Base-by-base conservation (phyloP, 1,139 yeast genomes). In the Candida gigantensis region DNA sequence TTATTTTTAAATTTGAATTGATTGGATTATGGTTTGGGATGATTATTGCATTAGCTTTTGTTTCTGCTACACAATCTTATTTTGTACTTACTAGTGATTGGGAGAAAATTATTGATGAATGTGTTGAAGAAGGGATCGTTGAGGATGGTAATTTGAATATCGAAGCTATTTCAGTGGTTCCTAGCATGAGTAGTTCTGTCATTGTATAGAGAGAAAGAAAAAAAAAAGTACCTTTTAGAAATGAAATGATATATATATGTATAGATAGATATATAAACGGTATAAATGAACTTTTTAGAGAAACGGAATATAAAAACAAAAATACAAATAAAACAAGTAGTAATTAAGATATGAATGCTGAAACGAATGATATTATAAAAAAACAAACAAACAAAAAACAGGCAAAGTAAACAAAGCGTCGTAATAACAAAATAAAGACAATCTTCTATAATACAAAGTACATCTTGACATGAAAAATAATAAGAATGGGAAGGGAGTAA, bases 21-120 rank as follows among this genome's bases (percentile, higher is more conserved):
- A 49, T 68, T 29, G 87, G 87, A 0, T 60, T 81, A 29, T 81
- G 87, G 86, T 48, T 72, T 32, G 86, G 86, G 2, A 71, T 80
- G 76, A 68, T 77, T 27, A 55, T 74, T 36, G 85, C 83, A 2
- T 59, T 79, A 37, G 48, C 68, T 24, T 57, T 76, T 32, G 72
- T 77, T 8, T 61, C 83, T 4, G 32, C 62, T 3, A 53, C 64
- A 13, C 82, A 78, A 51, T 55, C 62, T 15, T 72, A 62, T 47
- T 74, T 63, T 47, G 77, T 78, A 2, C 33, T 60, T 11, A 58
- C 59, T 3, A 70, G 80, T 46, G 74, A 79, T 47, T 80, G 87
- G 87, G 81, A 77, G 38, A 45, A 45, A 4, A 73, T 80, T 34
- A 73, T 77, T 37, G 57, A 53, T 39, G 67, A 64, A 37, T 63